Evolutionary conservation across 108 stramenopile species (phyloP), one percentile per base, ranked within the genome.

Genomic region (Chaetoceros muelleri): DNA sequence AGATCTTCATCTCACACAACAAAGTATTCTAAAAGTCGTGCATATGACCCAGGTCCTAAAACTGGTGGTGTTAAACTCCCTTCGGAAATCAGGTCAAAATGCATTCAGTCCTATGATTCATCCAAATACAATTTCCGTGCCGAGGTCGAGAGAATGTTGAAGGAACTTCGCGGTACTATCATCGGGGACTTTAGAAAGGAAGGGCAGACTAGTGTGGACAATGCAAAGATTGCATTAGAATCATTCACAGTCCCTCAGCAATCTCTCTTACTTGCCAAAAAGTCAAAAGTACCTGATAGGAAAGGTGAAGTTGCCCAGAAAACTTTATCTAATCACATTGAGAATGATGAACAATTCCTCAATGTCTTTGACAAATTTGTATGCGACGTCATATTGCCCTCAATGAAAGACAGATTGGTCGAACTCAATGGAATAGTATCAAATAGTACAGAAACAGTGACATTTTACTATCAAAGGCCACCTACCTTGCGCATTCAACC

Each of bases 401-500:
- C 73, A 44, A 31, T 88, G 44, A 94, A 90, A 58, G 25, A 48
- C 29, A 67, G 79, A 52, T 71, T 94, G 20, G 23, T 60, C 18
- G 48, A 46, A 7, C 50, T 62, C 21, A 72, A 58, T 23, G 66
- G 29, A 26, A 25, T 47, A 18, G 25, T 24, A 24, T 30, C 58
- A 10, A 60, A 61, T 20, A 30, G 44, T 3, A 52, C 56, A 16
- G 53, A 66, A 24, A 44, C 46, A 22, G 27, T 74, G 13, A 76
- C 72, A 28, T 94, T 90, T 70, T 90, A 85, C 52, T 78, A 79
- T 60, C 93, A 94, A 60, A 65, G 85, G 10, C 93, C 93, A 46
- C 93, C 93, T 5, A 94, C 93, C 8, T 46, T 94, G 18, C 70
- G 93, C 0, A 67, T 94, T 56, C 93, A 94, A 60, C 93, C 93